Conservation (phyloP, 2,329 filamentous ascomycete species). For the Hortaea werneckii region DNA sequence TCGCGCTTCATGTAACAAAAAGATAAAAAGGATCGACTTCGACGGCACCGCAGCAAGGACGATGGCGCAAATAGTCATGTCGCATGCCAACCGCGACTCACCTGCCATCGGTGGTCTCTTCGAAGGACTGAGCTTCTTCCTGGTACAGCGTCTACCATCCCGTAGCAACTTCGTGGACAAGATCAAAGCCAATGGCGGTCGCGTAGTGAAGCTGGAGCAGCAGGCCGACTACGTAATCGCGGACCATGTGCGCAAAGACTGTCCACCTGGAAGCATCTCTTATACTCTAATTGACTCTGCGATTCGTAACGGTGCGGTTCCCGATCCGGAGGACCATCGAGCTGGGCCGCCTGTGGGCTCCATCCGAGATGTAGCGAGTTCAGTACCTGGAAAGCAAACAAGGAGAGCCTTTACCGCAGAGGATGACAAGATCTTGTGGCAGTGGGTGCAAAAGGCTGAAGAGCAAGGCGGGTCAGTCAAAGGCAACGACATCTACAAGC, state of each 20-base stretch:
- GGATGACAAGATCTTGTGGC: conserved; percentile 50
- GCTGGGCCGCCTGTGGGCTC: conserved; percentile 36
- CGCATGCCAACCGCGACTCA: conserved; percentile 19
- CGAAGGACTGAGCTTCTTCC: conserved; percentile 46
- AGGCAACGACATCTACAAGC: conserved; percentile 53
- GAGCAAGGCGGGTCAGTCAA: conserved; percentile 22
- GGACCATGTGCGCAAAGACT: conserved; percentile 45
- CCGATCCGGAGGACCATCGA: conserved; percentile 23
- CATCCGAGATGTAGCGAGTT: conserved; percentile 36
- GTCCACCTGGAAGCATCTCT: conserved; percentile 43
- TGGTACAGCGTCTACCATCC: conserved; percentile 44
- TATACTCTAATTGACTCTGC: conserved; percentile 50
- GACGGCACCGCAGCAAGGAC: neutral
- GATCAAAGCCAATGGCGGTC: conserved; percentile 47
- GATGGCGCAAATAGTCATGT: conserved; percentile 23
- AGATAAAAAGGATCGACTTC: neutral
- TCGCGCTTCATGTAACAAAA: neutral
- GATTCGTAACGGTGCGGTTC: conserved; percentile 37
- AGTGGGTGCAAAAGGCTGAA: conserved; percentile 43
- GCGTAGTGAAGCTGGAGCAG: conserved; percentile 42
- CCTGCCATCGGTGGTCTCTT: conserved; percentile 39
- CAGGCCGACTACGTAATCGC: conserved; percentile 49
- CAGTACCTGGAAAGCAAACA: conserved; percentile 33
- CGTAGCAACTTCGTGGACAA: conserved; percentile 39
- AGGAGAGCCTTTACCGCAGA: conserved; percentile 46